These are phyloP conservation scores for Cladophialophora yegresii DNA, from an alignment of 2,329 filamentous ascomycete species.

Conservation along the genomic window DNA sequence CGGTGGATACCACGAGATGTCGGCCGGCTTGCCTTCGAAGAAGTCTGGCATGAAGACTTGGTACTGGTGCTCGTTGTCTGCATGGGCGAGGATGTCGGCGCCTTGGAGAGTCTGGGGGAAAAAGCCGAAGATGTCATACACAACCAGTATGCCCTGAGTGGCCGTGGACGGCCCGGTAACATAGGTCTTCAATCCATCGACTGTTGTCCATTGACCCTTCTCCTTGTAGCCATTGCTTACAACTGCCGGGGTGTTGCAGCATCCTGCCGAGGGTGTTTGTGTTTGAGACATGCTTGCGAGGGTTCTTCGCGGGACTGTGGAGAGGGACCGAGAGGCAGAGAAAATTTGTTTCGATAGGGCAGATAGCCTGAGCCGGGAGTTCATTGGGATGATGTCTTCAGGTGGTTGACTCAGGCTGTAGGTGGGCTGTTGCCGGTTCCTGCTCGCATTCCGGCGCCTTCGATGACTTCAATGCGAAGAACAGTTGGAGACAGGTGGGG, in stretches of 20 bases:
- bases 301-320: conserved; percentile 16
- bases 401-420: background rate
- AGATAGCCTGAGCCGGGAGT: conserved; percentile 26
- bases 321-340: conserved; percentile 16
- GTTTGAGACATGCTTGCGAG: conserved; percentile 30
- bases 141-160: conserved; percentile 59
- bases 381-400: conserved; percentile 13
- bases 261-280: conserved; percentile 26
- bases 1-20: conserved; percentile 63
- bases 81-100: conserved; percentile 62
- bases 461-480: conserved; percentile 3
- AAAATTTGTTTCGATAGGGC: conserved; percentile 27
- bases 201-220: conserved; percentile 61
- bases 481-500: conserved; percentile 10
- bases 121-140: conserved; percentile 62
- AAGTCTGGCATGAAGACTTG: conserved; percentile 90
- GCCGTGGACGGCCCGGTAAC: conserved; percentile 59
- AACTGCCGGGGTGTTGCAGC: conserved; percentile 32
- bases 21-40: conserved; percentile 74
- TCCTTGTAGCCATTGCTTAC: conserved; percentile 30
- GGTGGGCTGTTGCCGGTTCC: background rate
- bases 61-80: conserved; percentile 70
- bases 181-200: conserved; percentile 65
- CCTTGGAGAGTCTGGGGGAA: conserved; percentile 65
- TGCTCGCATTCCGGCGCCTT: background rate